Evolutionary conservation across 768 basidiomycete genomes (phyloP), one percentile per base, ranked within the genome.

Genomic region (Collybia sp.): DNA sequence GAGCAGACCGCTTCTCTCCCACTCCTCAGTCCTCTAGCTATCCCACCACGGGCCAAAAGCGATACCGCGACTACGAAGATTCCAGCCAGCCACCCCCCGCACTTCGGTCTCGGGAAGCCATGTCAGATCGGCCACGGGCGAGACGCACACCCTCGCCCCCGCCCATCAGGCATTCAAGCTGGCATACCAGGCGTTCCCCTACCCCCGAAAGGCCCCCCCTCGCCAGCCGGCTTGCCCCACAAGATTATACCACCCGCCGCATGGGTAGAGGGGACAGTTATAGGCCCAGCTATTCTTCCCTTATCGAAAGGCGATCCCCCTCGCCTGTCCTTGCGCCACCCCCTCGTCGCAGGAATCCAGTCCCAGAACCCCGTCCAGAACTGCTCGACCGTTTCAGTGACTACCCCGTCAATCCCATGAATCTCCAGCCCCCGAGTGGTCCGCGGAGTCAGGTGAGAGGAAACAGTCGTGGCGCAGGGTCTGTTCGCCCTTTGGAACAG

Each of bases 401-500:
- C 17, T 10, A 3, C 3, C 13, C 32, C 11, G 15, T 32, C 25
- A 2, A 25, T 17, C 11, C 16, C 34, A 44, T 19, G 3, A 50
- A 39, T 42, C 42, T 34, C 3, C 6, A 32, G 18, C 3, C 6
- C 33, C 10, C 20, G 19, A 25, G 10, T 10, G 44, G 45, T 12
- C 54, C 38, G 10, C 32, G 30, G 31, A 38, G 37, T 46, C 43
- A 56, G 42, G 53, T 48, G 41, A 46, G 55, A 17, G 48, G 47
- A 15, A 51, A 54, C 40, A 54, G 57, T 43, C 45, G 52, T 25
- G 51, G 49, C 16, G 40, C 44, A 25, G 51, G 50, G 34, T 46
- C 51, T 43, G 37, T 40, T 30, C 37, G 40, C n/a, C 44, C 40
- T 39, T 45, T 63, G n/a, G 59, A 62, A 39, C 52, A 62, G 31